A percentile compares a stretch with the other conserved stretches of the same genome.
phyloP scores from a whole-genome alignment of 139 green algal species.

The Coccomyxa sp. region DNA sequence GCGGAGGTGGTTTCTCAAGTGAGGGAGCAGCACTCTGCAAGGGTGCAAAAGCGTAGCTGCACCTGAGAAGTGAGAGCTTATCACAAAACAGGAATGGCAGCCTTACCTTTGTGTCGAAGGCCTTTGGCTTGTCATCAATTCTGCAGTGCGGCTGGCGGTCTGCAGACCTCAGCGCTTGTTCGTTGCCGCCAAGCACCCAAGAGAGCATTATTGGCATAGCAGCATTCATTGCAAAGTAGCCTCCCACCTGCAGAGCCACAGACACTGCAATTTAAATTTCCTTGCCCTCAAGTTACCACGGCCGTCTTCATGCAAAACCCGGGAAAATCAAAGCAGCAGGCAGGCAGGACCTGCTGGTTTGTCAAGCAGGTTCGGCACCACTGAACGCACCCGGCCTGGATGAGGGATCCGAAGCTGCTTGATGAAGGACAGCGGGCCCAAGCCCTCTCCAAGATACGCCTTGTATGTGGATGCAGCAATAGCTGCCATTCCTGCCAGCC shows the following conservation, averaged over 20 bases:
- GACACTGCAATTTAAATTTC: neutral
- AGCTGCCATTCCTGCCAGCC: slow-evolving; percentile 80
- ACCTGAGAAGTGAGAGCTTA: neutral
- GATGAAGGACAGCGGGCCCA: slow-evolving; percentile 68
- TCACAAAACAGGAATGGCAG: neutral
- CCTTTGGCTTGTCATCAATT: slow-evolving; percentile 57
- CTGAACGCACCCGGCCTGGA: slow-evolving; percentile 76
- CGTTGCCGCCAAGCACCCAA: slow-evolving; percentile 84
- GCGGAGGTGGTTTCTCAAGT: neutral
- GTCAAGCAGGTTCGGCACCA: neutral
- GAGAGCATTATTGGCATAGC: slow-evolving; percentile 78
- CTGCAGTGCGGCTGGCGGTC: slow-evolving; percentile 31
- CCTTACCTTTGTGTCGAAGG: slow-evolving; percentile 48
- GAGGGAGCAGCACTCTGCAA: neutral
- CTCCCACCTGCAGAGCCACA: slow-evolving; percentile 15
- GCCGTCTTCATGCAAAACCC: neutral
- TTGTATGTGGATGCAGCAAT: slow-evolving; percentile 92
- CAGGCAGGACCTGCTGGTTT: neutral
- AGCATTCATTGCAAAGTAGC: slow-evolving; percentile 60
- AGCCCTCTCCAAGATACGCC: slow-evolving; percentile 80
- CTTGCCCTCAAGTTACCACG: neutral
- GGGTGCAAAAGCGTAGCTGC: neutral
- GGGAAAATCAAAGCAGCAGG: neutral
- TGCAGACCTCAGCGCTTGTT: slow-evolving; percentile 21
- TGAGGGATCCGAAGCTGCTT: slow-evolving; percentile 88